Percentiles rank a stretch among this genome's conserved stretches.
These are phyloP conservation scores for Fagus sylvatica DNA, from an alignment of 306 rosid genomes.

Conservation along the genomic window DNA sequence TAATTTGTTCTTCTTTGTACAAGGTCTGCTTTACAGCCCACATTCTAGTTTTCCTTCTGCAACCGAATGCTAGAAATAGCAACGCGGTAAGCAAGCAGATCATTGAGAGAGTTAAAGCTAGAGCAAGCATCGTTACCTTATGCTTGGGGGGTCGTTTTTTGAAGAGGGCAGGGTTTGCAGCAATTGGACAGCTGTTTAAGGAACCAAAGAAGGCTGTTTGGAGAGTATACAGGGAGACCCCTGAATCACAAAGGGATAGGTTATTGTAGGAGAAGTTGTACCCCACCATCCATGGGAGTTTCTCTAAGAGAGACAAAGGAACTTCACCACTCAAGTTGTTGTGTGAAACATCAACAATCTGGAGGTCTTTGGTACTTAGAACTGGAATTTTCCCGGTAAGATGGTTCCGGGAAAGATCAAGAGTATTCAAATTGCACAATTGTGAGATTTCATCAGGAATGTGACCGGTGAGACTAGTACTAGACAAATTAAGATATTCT, in stretches of 20 bases:
- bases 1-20: conserved; percentile 74
- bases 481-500: conserved; percentile 85
- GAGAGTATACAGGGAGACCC: conserved; percentile 47
- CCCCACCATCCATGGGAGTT: conserved; percentile 71
- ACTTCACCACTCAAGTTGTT: conserved; percentile 85
- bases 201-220: conserved; percentile 66
- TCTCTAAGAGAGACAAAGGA: conserved; percentile 56
- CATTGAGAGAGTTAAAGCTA: conserved; percentile 73
- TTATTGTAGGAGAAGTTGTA: conserved; percentile 93
- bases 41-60: conserved; percentile 68
- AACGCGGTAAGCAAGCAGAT: conserved; percentile 69
- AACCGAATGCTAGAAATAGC: conserved; percentile 76
- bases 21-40: conserved; percentile 83
- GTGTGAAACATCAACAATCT: conserved; percentile 70
- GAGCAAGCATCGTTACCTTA: conserved; percentile 68
- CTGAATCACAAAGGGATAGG: conserved; percentile 72
- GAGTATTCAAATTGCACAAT: conserved; percentile 54
- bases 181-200: conserved; percentile 78
- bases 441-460: conserved; percentile 66
- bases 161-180: conserved; percentile 75
- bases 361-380: conserved; percentile 44
- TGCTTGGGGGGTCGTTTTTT: conserved; percentile 40
- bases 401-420: conserved; percentile 81
- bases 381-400: conserved; percentile 67
- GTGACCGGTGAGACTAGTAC: conserved; percentile 61